Evolutionary conservation across 176 grass and related monocot species (phyloP).

Genomic region (Juncus inflexus): DNA sequence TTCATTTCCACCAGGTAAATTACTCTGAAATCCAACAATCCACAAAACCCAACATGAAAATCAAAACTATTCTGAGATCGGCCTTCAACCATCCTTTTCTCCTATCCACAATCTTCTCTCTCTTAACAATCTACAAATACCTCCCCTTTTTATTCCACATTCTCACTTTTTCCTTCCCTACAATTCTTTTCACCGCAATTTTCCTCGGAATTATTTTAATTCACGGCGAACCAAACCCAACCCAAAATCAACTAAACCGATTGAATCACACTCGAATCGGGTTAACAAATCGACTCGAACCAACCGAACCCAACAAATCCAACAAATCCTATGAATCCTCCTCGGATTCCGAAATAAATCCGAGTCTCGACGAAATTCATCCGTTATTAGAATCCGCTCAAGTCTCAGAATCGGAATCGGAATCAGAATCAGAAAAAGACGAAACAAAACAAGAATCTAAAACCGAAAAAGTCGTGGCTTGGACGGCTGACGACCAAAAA

Average conservation of each 20-base stretch:
- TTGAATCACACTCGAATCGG: conserved; percentile 3
- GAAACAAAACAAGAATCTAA: conserved; percentile 11
- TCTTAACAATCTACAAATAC: conserved; percentile 23
- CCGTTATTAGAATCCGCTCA: conserved; percentile 24
- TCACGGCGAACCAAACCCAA: conserved; percentile 31
- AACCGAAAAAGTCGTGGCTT: conserved; percentile 13
- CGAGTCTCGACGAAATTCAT: conserved; percentile 21
- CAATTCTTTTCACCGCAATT: conserved; percentile 31
- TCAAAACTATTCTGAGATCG: conserved; percentile 11
- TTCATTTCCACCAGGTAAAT: not conserved
- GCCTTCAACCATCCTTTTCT: conserved; percentile 29
- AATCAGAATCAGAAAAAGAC: conserved; percentile 25
- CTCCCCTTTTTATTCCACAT: conserved; percentile 22
- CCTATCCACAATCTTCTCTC: conserved; percentile 17
- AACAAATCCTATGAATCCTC: conserved; percentile 8
- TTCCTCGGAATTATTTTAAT: conserved; percentile 31
- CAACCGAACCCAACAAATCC: conserved; percentile 10
- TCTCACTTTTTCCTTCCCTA: conserved; percentile 12
- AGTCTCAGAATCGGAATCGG: conserved; percentile 25
- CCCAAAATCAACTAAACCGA: conserved; percentile 11
- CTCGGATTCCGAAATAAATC: conserved; percentile 20
- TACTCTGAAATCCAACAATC: conserved; percentile 8
- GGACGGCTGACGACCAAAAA: conserved; percentile 37
- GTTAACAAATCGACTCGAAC: not conserved
- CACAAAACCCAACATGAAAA: conserved; percentile 18